These are phyloP conservation scores for Nothophytophthora sp. DNA, from an alignment of 352 stramenopile species.

Conservation along the genomic window DNA sequence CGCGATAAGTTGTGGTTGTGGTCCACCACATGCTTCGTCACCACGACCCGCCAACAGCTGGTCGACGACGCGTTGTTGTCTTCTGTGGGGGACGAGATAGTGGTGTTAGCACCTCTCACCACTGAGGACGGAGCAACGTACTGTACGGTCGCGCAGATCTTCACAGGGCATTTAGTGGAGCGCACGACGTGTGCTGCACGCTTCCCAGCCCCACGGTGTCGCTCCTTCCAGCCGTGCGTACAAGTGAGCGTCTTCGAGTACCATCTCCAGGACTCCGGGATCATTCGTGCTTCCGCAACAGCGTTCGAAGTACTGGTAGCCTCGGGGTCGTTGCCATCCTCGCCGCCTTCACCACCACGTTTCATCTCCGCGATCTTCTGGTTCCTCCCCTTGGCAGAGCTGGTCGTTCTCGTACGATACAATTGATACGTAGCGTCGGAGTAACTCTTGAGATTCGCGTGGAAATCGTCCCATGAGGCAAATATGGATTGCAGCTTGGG, in stretches of 20 bases:
- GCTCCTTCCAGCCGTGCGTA: conserved; percentile 84
- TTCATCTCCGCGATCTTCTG: conserved; percentile 67
- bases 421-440: conserved; percentile 70
- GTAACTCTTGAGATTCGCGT: conserved; percentile 56
- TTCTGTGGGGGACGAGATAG: neutral
- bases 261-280: conserved; percentile 74
- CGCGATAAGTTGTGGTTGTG: conserved; percentile 84
- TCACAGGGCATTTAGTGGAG: conserved; percentile 70
- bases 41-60: conserved; percentile 61
- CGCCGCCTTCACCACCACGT: conserved; percentile 32
- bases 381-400: conserved; percentile 66
- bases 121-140: conserved; percentile 29
- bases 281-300: conserved; percentile 29
- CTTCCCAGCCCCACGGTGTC: conserved; percentile 64
- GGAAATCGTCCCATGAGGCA: conserved; percentile 73
- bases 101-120: neutral
- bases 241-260: conserved; percentile 84
- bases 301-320: neutral
- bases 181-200: conserved; percentile 60
- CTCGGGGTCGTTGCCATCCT: conserved; percentile 32
- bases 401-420: conserved; percentile 78
- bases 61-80: neutral
- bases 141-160: conserved; percentile 80
- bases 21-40: conserved; percentile 75
- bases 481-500: conserved; percentile 54